A percentile compares a stretch with the other conserved stretches of the same genome.
These are phyloP conservation scores for Caloboletus firmus DNA, from an alignment of 1,284 basidiomycete species.

Conservation along the genomic window DNA sequence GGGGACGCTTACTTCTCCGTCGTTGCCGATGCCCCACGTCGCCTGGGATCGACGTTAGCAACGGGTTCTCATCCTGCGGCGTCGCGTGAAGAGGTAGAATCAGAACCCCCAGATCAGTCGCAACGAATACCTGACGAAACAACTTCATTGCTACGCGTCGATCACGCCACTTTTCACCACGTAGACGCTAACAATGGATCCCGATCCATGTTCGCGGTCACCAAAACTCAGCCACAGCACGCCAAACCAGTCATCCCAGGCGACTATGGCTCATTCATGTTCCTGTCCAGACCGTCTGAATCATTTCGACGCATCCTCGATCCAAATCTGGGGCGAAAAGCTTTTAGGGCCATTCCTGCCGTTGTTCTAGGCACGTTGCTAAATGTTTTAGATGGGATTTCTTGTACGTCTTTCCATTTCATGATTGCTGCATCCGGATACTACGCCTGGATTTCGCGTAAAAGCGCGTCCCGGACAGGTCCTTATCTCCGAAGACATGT, in stretches of 20 bases:
- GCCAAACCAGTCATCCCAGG: conserved; percentile 1
- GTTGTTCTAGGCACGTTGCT: conserved; percentile 85
- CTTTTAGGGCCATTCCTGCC: conserved; percentile 66
- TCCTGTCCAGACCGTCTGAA: conserved; percentile 10
- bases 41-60: not conserved
- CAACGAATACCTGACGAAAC: conserved; percentile 16
- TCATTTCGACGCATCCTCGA: conserved; percentile 11
- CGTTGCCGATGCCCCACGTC: not conserved
- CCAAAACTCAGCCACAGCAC: conserved; percentile 11
- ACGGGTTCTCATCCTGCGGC: not conserved
- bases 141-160: conserved; percentile 19
- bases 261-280: conserved; percentile 17
- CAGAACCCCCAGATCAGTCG: not conserved
- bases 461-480: conserved; percentile 5
- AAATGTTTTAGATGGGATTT: conserved; percentile 93
- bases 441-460: conserved; percentile 5
- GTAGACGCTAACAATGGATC: conserved; percentile 6
- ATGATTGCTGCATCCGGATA: not conserved
- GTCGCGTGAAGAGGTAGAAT: not conserved
- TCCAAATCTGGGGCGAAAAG: conserved; percentile 36
- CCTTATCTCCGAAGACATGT: not conserved
- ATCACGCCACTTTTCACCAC: conserved; percentile 11
- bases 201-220: not conserved
- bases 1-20: conserved; percentile 8
- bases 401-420: conserved; percentile 55